Base-by-base conservation (phyloP, 2,329 filamentous ascomycete species). In the Ramularia endophylla region DNA sequence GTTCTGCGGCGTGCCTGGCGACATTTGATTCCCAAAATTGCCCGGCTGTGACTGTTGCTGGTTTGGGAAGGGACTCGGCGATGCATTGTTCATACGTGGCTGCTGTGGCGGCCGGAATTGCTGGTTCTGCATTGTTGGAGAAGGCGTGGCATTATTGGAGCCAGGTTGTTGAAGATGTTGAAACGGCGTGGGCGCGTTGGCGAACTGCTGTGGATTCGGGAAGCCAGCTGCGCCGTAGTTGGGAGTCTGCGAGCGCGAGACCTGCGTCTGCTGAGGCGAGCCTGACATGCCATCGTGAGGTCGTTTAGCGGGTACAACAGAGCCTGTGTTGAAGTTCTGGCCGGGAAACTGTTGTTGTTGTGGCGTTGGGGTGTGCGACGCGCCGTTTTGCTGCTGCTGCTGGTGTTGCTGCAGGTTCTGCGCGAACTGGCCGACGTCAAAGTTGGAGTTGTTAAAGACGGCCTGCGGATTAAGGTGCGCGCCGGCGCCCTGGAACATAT, bases 241-340 rank as follows among this genome's bases (percentile, higher is more conserved):
- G 25, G 90, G 90, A 20, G 90, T 97, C 62, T 95, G 89, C 55
- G 90, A 90, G 65, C 90, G 86, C 66, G 90, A 94, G 17, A 79
- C 80, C 36, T 86, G 84, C 20, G 87, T 67, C 67, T 85, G 85
- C 51, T 78, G 79, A 39, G 90, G 88, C 22, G 88, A 94, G 62
- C 85, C 82, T 53, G 81, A 83, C 59, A 92, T 75, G 59, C 82
- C 89, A 65, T 95, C 89, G 66, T 94, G 87, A 40, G 85, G 78
- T 58, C 92, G 80, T 69, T 97, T 98, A 16, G 89, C 90, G 44
- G 90, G 90, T 53, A 95, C 82, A 58, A 94, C 81, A 35, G 84
- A 75, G 67, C 86, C 90, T 54, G 87, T 87, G 62, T 88, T 84
- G 70, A 90, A 94, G 58, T 79, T 77, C 47, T 83, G 78, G 59